Evolutionary conservation across 352 stramenopile genomes (phyloP).

Genomic region (Pythium angustatum): DNA sequence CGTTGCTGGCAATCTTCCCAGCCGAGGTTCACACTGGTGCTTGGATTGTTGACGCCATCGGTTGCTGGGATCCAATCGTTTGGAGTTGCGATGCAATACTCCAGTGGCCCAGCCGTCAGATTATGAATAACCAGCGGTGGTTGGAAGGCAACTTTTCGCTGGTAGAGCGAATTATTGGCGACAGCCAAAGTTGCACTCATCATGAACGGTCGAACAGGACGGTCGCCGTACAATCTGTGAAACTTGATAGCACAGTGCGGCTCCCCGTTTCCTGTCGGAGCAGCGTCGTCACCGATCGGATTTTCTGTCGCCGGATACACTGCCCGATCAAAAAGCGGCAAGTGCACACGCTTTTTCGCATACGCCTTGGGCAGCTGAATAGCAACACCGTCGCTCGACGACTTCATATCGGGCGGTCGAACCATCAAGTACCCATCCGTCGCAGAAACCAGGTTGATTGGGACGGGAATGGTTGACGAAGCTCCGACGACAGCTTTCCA

Average conservation of each 20-base stretch:
- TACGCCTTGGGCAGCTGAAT: conserved; percentile 60
- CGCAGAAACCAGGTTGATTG: conserved; percentile 70
- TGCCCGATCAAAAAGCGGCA: conserved; percentile 66
- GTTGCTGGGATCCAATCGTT: conserved; percentile 65
- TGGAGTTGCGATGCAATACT: conserved; percentile 74
- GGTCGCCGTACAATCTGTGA: conserved; percentile 70
- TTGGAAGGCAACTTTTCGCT: conserved; percentile 76
- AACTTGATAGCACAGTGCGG: conserved; percentile 69
- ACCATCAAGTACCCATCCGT: conserved; percentile 77
- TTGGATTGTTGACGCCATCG: conserved; percentile 39
- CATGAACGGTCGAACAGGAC: conserved; percentile 79
- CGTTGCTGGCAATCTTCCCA: conserved; percentile 81
- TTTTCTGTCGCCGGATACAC: conserved; percentile 5
- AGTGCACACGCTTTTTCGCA: conserved; percentile 68
- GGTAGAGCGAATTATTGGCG: conserved; percentile 58
- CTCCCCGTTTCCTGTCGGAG: conserved; percentile 16
- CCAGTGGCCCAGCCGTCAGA: conserved; percentile 63
- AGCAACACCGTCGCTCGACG: conserved; percentile 21
- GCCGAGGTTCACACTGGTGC: conserved; percentile 43
- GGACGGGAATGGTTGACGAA: conserved; percentile 63
- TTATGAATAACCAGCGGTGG: conserved; percentile 83
- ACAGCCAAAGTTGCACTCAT: conserved; percentile 66
- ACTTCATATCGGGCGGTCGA: conserved; percentile 63
- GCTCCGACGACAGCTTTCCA: conserved; percentile 71
- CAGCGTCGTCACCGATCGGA: conserved; percentile 3